Evolutionary conservation across 2,329 filamentous ascomycete genomes (phyloP).

Genomic region (Phialophora macrospora): DNA sequence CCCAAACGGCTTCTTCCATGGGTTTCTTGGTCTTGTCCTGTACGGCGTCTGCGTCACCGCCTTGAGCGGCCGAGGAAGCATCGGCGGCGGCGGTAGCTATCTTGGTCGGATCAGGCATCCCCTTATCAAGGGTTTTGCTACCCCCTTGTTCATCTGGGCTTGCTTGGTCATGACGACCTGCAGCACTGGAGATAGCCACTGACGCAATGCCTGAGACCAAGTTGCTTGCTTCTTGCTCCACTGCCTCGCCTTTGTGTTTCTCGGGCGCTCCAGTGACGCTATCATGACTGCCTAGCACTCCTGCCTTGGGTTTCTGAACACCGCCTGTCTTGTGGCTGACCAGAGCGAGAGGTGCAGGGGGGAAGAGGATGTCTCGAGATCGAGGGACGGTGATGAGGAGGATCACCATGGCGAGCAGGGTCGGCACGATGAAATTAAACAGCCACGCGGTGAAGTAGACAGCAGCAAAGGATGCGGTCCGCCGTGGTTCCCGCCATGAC

Average conservation of each 20-base stretch:
- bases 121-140: constrained; percentile 53
- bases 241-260: constrained; percentile 80
- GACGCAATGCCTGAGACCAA: constrained; percentile 75
- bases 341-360: constrained; percentile 75
- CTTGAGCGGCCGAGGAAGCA: constrained; percentile 59
- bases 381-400: constrained; percentile 69
- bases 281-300: constrained; percentile 74
- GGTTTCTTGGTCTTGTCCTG: constrained; percentile 80
- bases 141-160: constrained; percentile 56
- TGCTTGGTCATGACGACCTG: constrained; percentile 74
- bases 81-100: constrained; percentile 60
- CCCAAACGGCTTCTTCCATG: constrained; percentile 77
- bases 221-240: constrained; percentile 81
- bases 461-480: constrained; percentile 70
- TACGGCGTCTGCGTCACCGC: constrained; percentile 54
- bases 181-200: constrained; percentile 74
- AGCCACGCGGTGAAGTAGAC: constrained; percentile 71
- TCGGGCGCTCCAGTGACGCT: constrained; percentile 82
- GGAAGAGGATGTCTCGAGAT: constrained; percentile 69
- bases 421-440: constrained; percentile 71
- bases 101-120: constrained; percentile 66
- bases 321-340: constrained; percentile 73
- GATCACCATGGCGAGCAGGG: constrained; percentile 63
- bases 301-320: constrained; percentile 75
- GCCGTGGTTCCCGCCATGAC: constrained; percentile 75